Percentiles rank a stretch among this genome's conserved stretches.
Conservation (phyloP, 2,329 filamentous ascomycete species). For the Penicillium verrucosum region DNA sequence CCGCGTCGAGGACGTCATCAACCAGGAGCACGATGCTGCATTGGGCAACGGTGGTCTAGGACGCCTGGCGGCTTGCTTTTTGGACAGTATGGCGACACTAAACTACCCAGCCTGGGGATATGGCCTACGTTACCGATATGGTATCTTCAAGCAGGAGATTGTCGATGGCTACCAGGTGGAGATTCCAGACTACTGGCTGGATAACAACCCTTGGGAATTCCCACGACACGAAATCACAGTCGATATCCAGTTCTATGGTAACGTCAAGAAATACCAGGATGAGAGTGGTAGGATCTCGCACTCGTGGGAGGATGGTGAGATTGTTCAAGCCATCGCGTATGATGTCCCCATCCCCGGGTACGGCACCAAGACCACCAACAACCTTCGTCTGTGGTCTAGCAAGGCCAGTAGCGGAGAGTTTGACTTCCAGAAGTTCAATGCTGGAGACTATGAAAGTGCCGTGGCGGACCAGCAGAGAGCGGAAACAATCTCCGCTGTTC, state of each 20-base stretch:
- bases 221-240: slow-evolving; percentile 92
- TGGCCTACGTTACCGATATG: slow-evolving; percentile 89
- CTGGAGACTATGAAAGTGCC: slow-evolving; percentile 93
- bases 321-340: slow-evolving; percentile 87
- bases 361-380: slow-evolving; percentile 87
- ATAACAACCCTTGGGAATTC: slow-evolving; percentile 99
- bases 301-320: slow-evolving; percentile 89
- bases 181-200: slow-evolving; percentile 97
- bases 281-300: slow-evolving; percentile 70
- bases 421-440: slow-evolving; percentile 99
- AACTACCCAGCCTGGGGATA: slow-evolving; percentile 98
- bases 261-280: slow-evolving; percentile 71
- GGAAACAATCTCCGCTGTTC: slow-evolving; percentile 96
- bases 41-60: slow-evolving; percentile 94
- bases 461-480: slow-evolving; percentile 97
- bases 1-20: slow-evolving; percentile 92
- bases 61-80: slow-evolving; percentile 90
- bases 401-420: slow-evolving; percentile 97
- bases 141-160: slow-evolving; percentile 99
- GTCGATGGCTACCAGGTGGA: slow-evolving; percentile 97
- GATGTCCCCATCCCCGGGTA: slow-evolving; percentile 92
- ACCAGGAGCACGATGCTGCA: slow-evolving; percentile 92
- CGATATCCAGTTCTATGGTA: slow-evolving; percentile 94
- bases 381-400: slow-evolving; percentile 94
- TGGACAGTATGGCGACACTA: slow-evolving; percentile 90